Evolutionary conservation across 176 grass and related monocot species (phyloP), one percentile per base, ranked within the genome.

Genomic region (Metroxylon sagu): DNA sequence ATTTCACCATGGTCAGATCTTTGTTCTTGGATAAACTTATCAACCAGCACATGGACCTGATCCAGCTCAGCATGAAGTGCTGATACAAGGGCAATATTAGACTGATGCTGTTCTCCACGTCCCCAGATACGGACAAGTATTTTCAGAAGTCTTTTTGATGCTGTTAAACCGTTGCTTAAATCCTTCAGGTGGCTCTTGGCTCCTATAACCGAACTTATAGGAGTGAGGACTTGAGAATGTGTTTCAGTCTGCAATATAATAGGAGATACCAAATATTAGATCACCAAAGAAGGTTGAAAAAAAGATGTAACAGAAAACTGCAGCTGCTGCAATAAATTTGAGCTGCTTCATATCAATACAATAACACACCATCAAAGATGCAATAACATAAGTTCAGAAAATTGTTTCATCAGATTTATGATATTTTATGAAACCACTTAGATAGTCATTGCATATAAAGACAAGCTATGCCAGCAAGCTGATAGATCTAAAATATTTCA

Each of bases 141-240:
- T 16, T 81, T 85, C 48, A 91, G 60, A 2, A 97, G 81, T 66
- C 88, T 84, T 70, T 76, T 80, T 64, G 81, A 90, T 26, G 92
- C 72, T 4, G 58, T 50, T 28, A 96, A 56, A 65, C 69, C 77
- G 60, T 69, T 80, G 69, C 66, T 76, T 60, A 96, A 65, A 60
- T 90, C 67, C 25, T 77, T 72, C 60, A 75, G 49, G 72, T 51
- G 49, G n/a, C 43, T 66, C 29, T 19, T 58, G 3, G 26, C 69
- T 50, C 60, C 30, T 28, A 39, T 50, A 69, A 59, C 19, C 65
- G 78, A 75, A 68, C 14, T 70, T 27, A 4, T 7, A 31, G 53
- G 52, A 49, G 57, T 50, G 12, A 19, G 52, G 43, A 7, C 16
- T 28, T 48, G 65, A 52, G 55, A 57, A 71, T 16, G 48, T 59